Conservation (phyloP, 352 stramenopile genomes). For the Globisporangium carolinianum region DNA sequence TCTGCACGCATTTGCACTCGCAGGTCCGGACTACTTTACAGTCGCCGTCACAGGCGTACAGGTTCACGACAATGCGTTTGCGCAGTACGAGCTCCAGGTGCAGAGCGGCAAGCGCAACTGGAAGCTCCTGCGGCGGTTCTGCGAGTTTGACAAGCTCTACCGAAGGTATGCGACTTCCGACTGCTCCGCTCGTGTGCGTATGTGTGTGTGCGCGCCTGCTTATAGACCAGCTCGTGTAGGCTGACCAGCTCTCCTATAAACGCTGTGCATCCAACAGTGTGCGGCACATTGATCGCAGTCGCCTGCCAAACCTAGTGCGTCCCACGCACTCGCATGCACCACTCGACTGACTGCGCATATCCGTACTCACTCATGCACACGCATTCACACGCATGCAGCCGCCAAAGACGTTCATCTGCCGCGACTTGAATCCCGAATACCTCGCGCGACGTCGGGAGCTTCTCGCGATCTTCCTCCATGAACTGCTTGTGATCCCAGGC, state of each 20-base stretch:
- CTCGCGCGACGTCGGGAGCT: conserved; percentile 37
- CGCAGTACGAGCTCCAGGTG: conserved; percentile 61
- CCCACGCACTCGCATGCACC: background rate
- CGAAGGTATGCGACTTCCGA: conserved; percentile 21
- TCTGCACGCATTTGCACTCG: background rate
- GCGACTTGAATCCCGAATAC: conserved; percentile 69
- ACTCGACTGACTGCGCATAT: background rate
- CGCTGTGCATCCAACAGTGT: background rate
- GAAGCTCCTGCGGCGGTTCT: conserved; percentile 63
- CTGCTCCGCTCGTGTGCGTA: background rate
- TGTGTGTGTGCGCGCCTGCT: background rate
- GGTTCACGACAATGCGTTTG: conserved; percentile 42
- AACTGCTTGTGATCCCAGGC: conserved; percentile 57
- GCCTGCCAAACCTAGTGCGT: background rate
- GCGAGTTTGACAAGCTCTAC: conserved; percentile 56
- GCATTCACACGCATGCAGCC: conserved; percentile 16
- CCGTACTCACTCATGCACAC: background rate
- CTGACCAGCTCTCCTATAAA: background rate
- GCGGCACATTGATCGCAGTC: background rate
- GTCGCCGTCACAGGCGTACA: conserved; percentile 45
- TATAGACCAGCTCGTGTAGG: background rate
- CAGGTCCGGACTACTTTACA: conserved; percentile 72
- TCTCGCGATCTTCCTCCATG: conserved; percentile 51
- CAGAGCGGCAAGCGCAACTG: conserved; percentile 65
- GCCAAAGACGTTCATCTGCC: conserved; percentile 66